Percentiles rank a stretch among this genome's conserved stretches.
These are phyloP conservation scores for Aspergillus affinis DNA, from an alignment of 495 filamentous ascomycete genomes.

Conservation along the genomic window DNA sequence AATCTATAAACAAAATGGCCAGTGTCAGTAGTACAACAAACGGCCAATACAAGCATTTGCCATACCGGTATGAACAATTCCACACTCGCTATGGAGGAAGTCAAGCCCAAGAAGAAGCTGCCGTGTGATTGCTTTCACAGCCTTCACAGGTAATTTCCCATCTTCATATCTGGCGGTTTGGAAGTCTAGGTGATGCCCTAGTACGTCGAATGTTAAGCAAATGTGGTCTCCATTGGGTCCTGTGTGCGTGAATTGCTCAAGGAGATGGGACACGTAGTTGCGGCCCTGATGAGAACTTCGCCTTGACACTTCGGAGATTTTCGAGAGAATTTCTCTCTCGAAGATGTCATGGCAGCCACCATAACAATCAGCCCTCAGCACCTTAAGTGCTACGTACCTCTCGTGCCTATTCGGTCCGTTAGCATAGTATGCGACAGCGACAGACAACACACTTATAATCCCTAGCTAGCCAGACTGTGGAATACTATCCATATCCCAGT, in stretches of 20 bases:
- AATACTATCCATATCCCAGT: constrained; percentile 89
- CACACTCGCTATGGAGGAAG: constrained; percentile 82
- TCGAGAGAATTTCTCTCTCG: constrained; percentile 24
- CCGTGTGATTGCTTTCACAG: constrained; percentile 85
- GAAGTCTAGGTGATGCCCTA: constrained; percentile 27
- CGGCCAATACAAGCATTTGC: constrained; percentile 23
- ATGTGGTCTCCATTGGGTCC: constrained; percentile 36
- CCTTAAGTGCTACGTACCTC: constrained; percentile 33
- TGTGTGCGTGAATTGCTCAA: constrained; percentile 33
- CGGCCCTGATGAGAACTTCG: constrained; percentile 44
- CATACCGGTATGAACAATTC: constrained; percentile 86
- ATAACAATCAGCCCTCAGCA: constrained; percentile 30
- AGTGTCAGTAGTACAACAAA: too few relatives aligned
- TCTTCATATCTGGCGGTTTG: constrained; percentile 17
- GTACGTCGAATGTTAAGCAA: constrained; percentile 29
- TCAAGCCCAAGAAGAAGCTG: constrained; percentile 84
- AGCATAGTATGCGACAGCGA: too few relatives aligned
- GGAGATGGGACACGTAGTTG: constrained; percentile 27
- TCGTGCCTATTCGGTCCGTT: constrained; percentile 17
- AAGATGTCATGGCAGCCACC: too few relatives aligned
- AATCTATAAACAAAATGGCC: constrained; percentile 20
- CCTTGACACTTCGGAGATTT: constrained; percentile 29
- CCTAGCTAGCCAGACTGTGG: constrained; percentile 82
- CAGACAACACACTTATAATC: too few relatives aligned
- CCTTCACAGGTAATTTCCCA: constrained; percentile 55